Evolutionary conservation across 106 monocot species (phyloP).

Genomic region (Apostasia shenzhenica): DNA sequence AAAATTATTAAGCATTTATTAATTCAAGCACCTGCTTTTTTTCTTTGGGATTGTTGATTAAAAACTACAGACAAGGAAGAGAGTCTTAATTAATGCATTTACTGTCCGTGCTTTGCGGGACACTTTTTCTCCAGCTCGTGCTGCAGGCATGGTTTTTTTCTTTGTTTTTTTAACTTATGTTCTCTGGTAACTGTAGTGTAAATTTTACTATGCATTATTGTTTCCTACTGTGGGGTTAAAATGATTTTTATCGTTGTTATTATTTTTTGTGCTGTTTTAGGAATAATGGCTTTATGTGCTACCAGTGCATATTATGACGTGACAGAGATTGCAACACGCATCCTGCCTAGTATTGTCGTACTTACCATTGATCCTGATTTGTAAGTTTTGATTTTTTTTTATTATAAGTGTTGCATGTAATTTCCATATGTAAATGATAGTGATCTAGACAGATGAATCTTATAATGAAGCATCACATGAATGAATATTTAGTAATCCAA

Average conservation of each 20-base stretch:
- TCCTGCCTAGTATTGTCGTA: conserved; percentile 91
- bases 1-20: background rate
- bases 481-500: too few relatives aligned
- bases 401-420: too few relatives aligned
- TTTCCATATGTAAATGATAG: too few relatives aligned
- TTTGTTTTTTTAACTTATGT: background rate
- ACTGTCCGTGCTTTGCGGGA: conserved; percentile 93
- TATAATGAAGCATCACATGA: too few relatives aligned
- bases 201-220: background rate
- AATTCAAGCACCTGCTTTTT: background rate
- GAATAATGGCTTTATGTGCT: conserved; percentile 90
- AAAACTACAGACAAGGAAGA: conserved; percentile 86
- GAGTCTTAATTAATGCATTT: conserved; percentile 98
- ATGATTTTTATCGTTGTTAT: background rate
- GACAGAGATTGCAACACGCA: conserved; percentile 87
- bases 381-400: conserved; percentile 26
- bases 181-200: background rate
- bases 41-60: conserved; percentile 5
- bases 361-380: conserved; percentile 90
- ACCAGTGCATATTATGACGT: conserved; percentile 98
- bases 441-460: too few relatives aligned
- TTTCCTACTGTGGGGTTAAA: background rate
- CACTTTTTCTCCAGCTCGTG: conserved; percentile 90
- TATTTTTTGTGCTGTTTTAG: conserved; percentile 27
- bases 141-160: conserved; percentile 57